Conservation (phyloP, 2,329 filamentous ascomycete genomes). For the Stagonosporopsis rhizophila region DNA sequence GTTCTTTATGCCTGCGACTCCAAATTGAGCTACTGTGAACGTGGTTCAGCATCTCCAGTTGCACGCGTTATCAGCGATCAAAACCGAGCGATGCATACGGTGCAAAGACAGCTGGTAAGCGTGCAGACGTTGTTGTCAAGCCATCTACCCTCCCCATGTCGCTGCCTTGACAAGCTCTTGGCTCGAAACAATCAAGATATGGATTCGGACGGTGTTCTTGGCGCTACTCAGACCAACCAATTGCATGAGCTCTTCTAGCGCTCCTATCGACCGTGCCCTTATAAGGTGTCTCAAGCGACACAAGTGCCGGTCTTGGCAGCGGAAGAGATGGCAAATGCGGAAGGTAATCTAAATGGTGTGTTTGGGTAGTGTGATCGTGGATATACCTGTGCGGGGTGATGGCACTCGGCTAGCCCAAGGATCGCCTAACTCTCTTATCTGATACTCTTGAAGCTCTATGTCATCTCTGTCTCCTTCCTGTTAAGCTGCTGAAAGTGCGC, state of each 20-base stretch:
- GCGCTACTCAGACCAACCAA: background rate
- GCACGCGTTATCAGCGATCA: background rate
- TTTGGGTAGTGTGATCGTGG: slow-evolving; percentile 19
- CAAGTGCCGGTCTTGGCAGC: slow-evolving; percentile 20
- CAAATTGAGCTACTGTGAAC: background rate
- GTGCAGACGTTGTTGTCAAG: background rate
- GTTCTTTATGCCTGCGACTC: background rate
- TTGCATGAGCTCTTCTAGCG: background rate
- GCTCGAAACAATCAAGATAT: background rate
- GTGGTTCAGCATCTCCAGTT: background rate
- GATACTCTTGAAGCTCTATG: slow-evolving; percentile 13
- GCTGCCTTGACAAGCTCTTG: background rate
- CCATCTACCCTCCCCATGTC: background rate
- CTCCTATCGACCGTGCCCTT: background rate
- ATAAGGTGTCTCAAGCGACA: slow-evolving; percentile 18
- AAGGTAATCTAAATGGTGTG: slow-evolving; percentile 30
- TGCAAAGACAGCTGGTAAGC: background rate
- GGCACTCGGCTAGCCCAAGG: slow-evolving; percentile 14
- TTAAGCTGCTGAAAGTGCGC: slow-evolving; percentile 17
- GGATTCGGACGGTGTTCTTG: background rate
- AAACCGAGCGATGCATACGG: background rate
- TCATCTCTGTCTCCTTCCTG: slow-evolving; percentile 32
- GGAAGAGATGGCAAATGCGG: slow-evolving; percentile 24
- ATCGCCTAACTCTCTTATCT: slow-evolving; percentile 17
- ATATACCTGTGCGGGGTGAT: slow-evolving; percentile 21